These are phyloP conservation scores for Teratosphaeria pseudoeucalypti DNA, from an alignment of 2,329 filamentous ascomycete genomes.

Conservation along the genomic window DNA sequence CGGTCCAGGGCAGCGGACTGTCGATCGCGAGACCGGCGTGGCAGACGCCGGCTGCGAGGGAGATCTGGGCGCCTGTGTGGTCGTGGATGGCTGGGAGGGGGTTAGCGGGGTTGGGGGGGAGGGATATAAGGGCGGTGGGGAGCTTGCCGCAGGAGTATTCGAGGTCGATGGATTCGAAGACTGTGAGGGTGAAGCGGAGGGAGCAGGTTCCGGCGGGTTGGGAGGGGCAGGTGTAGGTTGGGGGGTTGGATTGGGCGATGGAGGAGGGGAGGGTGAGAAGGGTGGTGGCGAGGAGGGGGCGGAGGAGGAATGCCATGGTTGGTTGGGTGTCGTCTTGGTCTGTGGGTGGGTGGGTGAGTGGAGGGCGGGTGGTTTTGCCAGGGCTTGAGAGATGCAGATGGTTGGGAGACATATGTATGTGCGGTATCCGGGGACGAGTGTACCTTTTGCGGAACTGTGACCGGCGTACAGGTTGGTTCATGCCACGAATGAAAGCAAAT, in stretches of 20 bases:
- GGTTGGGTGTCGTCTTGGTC: neutral
- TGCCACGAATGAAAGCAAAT: too few species aligned
- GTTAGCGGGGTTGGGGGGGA: too few species aligned
- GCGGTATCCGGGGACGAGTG: too few species aligned
- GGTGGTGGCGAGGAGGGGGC: neutral
- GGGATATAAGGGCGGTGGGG: neutral
- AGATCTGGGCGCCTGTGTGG: neutral
- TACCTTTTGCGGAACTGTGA: too few species aligned
- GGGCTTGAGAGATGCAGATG: too few species aligned
- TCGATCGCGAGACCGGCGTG: neutral
- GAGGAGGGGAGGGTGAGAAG: neutral
- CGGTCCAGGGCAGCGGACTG: neutral
- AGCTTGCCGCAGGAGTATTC: neutral
- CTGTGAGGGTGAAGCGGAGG: neutral
- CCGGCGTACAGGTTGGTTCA: too few species aligned
- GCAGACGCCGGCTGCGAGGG: neutral
- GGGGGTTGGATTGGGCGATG: neutral
- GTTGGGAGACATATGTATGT: too few species aligned
- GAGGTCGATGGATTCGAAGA: neutral
- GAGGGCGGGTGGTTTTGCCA: too few species aligned
- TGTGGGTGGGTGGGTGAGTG: neutral
- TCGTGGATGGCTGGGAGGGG: neutral
- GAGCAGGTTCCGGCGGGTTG: neutral
- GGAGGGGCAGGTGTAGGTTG: neutral
- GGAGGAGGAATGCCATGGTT: neutral